Percentiles rank a stretch among this genome's conserved stretches.
These are phyloP conservation scores for Aquanectria penicillioides DNA, from an alignment of 2,329 filamentous ascomycete species.

Conservation along the genomic window DNA sequence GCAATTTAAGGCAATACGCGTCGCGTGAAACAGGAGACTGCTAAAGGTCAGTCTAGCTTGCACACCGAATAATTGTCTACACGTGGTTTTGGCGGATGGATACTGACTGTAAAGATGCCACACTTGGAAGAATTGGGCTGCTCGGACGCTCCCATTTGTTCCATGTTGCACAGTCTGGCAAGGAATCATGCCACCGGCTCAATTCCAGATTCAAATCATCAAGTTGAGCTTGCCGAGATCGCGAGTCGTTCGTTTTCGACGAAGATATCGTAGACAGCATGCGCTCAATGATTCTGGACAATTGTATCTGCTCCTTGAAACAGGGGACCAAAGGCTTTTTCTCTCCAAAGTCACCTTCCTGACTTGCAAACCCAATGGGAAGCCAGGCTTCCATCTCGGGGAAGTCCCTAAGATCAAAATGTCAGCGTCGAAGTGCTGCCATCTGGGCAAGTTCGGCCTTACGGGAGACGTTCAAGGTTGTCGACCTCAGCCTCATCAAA, in stretches of 20 bases:
- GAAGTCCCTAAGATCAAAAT: not conserved
- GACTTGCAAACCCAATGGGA: not conserved
- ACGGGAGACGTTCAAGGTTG: slow-evolving; percentile 4
- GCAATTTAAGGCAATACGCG: slow-evolving; percentile 7
- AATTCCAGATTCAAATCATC: slow-evolving; percentile 1
- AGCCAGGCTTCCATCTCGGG: slow-evolving; percentile 1
- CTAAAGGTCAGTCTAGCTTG: not conserved
- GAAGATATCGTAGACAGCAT: slow-evolving; percentile 8
- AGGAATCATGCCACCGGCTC: slow-evolving; percentile 4
- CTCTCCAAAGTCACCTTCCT: not conserved
- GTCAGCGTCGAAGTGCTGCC: not conserved
- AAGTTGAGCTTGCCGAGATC: not conserved
- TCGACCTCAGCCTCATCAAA: slow-evolving; percentile 26
- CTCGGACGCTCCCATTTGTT: slow-evolving; percentile 8
- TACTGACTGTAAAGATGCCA: slow-evolving; percentile 2
- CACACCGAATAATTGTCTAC: not conserved
- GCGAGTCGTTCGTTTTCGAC: not conserved
- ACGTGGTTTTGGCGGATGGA: not conserved
- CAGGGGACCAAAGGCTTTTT: not conserved
- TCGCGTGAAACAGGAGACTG: slow-evolving; percentile 3
- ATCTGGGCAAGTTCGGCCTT: not conserved
- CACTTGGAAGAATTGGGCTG: not conserved
- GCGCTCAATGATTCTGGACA: slow-evolving; percentile 1
- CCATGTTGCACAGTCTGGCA: slow-evolving; percentile 9
- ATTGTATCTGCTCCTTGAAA: slow-evolving; percentile 1